Evolutionary conservation across 345 rosid genomes (phyloP), one percentile per base, ranked within the genome.

Genomic region (Rhodomyrtus tomentosa): DNA sequence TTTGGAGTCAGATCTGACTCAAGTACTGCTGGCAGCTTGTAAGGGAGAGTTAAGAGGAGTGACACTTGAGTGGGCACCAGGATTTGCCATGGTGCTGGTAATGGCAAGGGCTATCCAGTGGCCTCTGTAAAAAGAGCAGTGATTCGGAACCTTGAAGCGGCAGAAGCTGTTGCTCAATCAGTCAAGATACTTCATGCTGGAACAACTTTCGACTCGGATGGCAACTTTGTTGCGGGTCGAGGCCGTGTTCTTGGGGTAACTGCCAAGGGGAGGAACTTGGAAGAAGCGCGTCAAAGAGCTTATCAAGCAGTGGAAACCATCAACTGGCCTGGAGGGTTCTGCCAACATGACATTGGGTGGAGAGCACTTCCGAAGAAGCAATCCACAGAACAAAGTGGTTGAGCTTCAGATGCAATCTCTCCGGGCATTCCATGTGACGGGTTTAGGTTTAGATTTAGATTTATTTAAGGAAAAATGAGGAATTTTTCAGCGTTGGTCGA

Each of bases 91-190:
- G 98, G 98, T 95, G 80, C 97, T 95, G 32, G 99, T 95, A 68
- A 93, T 97, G 99, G 99, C 98, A 24, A 95, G 55, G 99, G 98
- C 79, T 97, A 97, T 84, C 99, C 99, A 0, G 96, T 95, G 50
- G 88, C 95, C 52, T 95, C 94, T 13, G 91, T 89, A 90, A 95
- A 92, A 89, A 98, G 98, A 52, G 82, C 92, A 0, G 83, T 93
- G 55, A 93, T 96, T 85, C 85, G 27, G 84, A 94, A 92, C 89
- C 95, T 95, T 7, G 93, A 96, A 88, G 95, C 94, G 87, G 98
- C 97, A 42, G 96, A 94, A 88, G 83, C 48, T 3, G 92, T 91
- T 0, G 90, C 93, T 89, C 93, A 92, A 29, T 86, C 91, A 25
- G 96, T 93, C 3, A 91, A 95, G 89, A 91, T 95, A 85, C 93